Percentiles rank a stretch among this genome's conserved stretches.
These are phyloP conservation scores for Tilletia caries DNA, from an alignment of 1,284 basidiomycete species.

Conservation along the genomic window DNA sequence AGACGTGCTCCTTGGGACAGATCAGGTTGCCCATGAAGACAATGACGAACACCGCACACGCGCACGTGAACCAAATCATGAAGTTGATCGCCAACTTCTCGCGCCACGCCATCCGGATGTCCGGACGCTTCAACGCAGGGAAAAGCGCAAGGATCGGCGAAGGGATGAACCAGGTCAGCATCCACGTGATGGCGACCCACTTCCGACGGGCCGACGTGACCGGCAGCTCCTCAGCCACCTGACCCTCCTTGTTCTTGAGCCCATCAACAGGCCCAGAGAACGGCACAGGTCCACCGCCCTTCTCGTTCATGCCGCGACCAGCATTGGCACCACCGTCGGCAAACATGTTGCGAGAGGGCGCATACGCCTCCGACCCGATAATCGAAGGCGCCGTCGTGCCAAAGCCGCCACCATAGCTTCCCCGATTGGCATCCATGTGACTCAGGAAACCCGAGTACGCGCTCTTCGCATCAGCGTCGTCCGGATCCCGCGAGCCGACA, in stretches of 20 bases:
- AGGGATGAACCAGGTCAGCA: constrained; percentile 89
- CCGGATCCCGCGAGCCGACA: constrained; percentile 57
- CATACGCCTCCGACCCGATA: constrained; percentile 61
- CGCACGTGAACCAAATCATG: constrained; percentile 92
- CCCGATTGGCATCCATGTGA: constrained; percentile 13
- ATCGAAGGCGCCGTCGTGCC: constrained; percentile 28
- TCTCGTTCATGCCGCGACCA: constrained; percentile 56
- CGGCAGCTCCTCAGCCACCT: constrained; percentile 80
- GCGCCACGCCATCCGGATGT: constrained; percentile 92
- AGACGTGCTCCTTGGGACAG: constrained; percentile 91
- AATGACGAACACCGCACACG: constrained; percentile 84
- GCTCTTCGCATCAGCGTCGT: constrained; percentile 34
- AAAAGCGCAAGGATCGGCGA: constrained; percentile 67
- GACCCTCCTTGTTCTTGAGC: constrained; percentile 50
- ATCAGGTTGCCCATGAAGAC: constrained; percentile 81
- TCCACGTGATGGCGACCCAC: constrained; percentile 84
- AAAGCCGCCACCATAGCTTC: constrained; percentile 29
- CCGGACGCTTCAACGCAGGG: constrained; percentile 87
- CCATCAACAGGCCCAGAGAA: constrained; percentile 20
- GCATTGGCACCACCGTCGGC: constrained; percentile 60
- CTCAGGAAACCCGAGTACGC: constrained; percentile 20
- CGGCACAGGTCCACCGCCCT: constrained; percentile 19
- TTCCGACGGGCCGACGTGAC: constrained; percentile 73
- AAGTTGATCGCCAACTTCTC: constrained; percentile 90
- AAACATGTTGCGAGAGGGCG: constrained; percentile 92